Base-by-base conservation (phyloP, 179 eudicot genomes). In the Pouteria campechiana region DNA sequence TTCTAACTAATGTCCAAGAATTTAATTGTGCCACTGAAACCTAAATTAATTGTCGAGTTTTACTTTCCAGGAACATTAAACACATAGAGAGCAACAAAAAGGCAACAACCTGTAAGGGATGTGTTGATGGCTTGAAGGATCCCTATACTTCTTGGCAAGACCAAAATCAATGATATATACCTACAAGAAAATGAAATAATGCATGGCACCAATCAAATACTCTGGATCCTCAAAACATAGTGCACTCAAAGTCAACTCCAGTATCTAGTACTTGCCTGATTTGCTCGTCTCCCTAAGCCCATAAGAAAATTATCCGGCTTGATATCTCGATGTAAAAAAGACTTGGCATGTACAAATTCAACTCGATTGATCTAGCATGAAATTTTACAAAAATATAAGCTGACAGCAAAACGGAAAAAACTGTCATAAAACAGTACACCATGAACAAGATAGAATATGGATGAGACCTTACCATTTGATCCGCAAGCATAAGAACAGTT, bases 271-370 rank as follows among this genome's bases (percentile, higher is more conserved):
- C n/a, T n/a, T n/a, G 85, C 99, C 96, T 92, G 96, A 66, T 82
- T 92, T 20, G 96, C 99, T 52, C 98, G 93, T 45, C 86, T 66
- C 33, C 87, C 93, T 61, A 90, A 69, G 27, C 98, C 95, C 95
- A 90, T 92, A 28, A 87, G 94, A 54, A 87, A 92, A 65, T 92
- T 92, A 55, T 92, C 96, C 8, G 99, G 99, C 67, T 87, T 92
- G 32, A 92, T 92, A 69, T 92, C 99, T 38, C 99, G 84, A 56
- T 92, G 99, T 37, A 88, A 64, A 62, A 84, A 88, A 22, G 93
- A 84, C 61, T 77, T 88, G 13, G 82, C 68, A 59, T 88, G 97
- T 39, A 88, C 76, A 69, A 78, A 88, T 65, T 88, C 95, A 52
- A 88, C 64, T 13, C 97, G 93, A 54, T 84, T 88, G 52, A 88